Base-by-base conservation (phyloP, 2,329 filamentous ascomycete species). In the Lachnellula hyalina region DNA sequence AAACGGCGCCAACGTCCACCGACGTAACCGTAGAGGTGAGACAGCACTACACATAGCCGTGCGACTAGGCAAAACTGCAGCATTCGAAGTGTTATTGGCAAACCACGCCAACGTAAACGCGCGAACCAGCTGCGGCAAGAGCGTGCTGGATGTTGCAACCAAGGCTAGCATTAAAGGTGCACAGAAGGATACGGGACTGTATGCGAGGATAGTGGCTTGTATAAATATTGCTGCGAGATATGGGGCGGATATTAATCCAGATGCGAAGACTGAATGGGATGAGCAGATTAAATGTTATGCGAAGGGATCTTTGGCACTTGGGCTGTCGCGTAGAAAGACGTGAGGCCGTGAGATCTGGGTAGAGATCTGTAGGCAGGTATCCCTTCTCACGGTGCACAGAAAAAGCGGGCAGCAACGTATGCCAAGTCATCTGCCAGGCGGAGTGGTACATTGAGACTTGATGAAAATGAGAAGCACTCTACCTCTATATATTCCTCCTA, bases 11-110 rank as follows among this genome's bases (percentile, higher is more conserved):
- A 47, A 51, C 15, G 25, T 51, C 2, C 41, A 50, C 34, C 19
- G 52, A 14, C 49, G 52, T 2, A 55, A 55, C 40, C 52, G 56
- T 8, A 36, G 50, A 19, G 56, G 56, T 17, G 56, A 58, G 38
- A 58, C 52, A 12, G 56, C 56, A 12, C 42, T 58, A 6, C 56
- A 58, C 47, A 7, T 55, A 2, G 49, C 56, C n/a, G 25, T 53
- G 12, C 34, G 42, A 9, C 25, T 58, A 2, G 52, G 52, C 2
- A 17, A 41, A 2, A 14, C 15, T 7, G 46, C 41, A 23, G 41
- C 49, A n/a, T 35, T 47, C 2, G 28, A 51, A 34, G 25, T 51
- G 3, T 21, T 58, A 1, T 40, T 58, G 12, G 49, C 17, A 6
- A 44, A 35, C 19, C 21, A 47, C 5, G 49, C 52, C 3, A 55